Conservation (phyloP, 2,329 filamentous ascomycete genomes). For the Cladosporium velox region DNA sequence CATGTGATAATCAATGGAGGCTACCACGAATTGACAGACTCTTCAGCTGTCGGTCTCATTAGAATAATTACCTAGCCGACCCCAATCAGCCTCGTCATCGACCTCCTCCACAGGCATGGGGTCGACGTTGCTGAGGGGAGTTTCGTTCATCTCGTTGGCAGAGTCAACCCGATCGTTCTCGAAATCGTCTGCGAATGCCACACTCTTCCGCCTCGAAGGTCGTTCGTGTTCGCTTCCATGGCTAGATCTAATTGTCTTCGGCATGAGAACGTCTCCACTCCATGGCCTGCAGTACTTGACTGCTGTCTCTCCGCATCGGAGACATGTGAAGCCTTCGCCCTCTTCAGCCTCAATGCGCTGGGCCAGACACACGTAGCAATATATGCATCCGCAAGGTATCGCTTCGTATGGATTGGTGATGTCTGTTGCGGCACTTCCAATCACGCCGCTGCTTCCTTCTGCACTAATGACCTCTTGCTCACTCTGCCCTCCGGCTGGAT, state of each 20-base stretch:
- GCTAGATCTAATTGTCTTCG: constrained; percentile 4
- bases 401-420: constrained; percentile 96
- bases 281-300: constrained; percentile 87
- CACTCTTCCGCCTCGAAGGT: constrained; percentile 33
- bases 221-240: constrained; percentile 53
- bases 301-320: constrained; percentile 77
- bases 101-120: constrained; percentile 22
- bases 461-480: constrained; percentile 73
- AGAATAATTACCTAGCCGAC: background rate
- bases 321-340: constrained; percentile 88
- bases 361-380: constrained; percentile 95
- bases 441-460: constrained; percentile 63
- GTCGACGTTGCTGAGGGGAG: constrained; percentile 13
- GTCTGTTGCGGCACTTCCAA: constrained; percentile 87
- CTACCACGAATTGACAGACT: background rate
- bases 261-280: constrained; percentile 73
- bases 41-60: background rate
- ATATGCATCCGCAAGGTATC: constrained; percentile 84
- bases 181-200: constrained; percentile 36
- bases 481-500: constrained; percentile 61
- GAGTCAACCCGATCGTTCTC: constrained; percentile 29
- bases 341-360: constrained; percentile 88
- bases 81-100: constrained; percentile 18
- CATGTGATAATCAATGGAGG: background rate
- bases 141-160: constrained; percentile 21